Conservation (phyloP, 192 early-diverging fungal genomes). For the Podila clonocystis region DNA sequence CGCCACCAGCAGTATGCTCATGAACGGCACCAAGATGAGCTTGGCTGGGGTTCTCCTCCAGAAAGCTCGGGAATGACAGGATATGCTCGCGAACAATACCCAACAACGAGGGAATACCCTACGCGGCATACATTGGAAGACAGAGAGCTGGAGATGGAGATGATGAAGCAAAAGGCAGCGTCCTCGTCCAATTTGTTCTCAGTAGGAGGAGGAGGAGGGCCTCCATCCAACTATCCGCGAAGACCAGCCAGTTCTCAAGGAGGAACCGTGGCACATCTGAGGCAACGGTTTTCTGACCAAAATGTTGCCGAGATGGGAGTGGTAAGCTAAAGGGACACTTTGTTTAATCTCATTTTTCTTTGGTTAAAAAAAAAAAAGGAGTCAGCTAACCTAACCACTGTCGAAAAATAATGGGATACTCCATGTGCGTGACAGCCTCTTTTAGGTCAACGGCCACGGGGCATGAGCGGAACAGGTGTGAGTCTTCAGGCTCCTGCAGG, state of each 20-base stretch:
- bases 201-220: conserved; percentile 2
- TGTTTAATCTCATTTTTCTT: neutral
- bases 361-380: neutral
- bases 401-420: no score
- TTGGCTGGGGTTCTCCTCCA: neutral
- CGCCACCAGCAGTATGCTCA: neutral
- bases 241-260: conserved; percentile 21
- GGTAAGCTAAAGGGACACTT: neutral
- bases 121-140: conserved; percentile 35
- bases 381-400: neutral
- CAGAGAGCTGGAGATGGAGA: conserved; percentile 30
- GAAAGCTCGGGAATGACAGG: conserved; percentile 11
- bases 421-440: neutral
- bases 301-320: conserved; percentile 16
- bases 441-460: conserved; percentile 20
- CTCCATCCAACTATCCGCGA: conserved; percentile 5
- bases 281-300: conserved; percentile 36
- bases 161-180: conserved; percentile 28
- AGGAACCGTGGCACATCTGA: conserved; percentile 35
- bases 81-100: conserved; percentile 45
- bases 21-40: conserved; percentile 25
- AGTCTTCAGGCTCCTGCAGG: neutral
- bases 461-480: conserved; percentile 23
- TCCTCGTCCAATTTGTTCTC: neutral
- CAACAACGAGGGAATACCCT: conserved; percentile 24